Percentiles rank a stretch among this genome's conserved stretches.
phyloP scores from a whole-genome alignment of 1,284 basidiomycete genomes.

The Ustilago bromivora region DNA sequence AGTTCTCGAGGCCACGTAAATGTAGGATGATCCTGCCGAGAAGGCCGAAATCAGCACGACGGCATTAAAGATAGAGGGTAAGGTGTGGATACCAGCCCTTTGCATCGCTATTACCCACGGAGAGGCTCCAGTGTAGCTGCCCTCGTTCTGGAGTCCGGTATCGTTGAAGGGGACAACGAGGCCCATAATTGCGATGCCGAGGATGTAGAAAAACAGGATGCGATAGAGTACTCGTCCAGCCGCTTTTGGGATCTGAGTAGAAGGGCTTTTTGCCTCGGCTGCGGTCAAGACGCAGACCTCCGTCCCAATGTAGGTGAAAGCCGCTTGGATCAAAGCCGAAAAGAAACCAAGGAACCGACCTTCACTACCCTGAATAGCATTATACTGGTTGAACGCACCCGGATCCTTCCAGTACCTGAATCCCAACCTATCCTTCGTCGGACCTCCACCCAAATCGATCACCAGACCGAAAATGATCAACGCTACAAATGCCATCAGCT shows the following conservation, averaged over 20 bases:
- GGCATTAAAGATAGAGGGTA: constrained; percentile 78
- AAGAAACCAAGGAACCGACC: constrained; percentile 73
- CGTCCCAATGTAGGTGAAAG: constrained; percentile 84
- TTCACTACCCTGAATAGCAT: constrained; percentile 73
- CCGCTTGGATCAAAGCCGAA: constrained; percentile 71
- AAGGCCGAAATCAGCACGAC: constrained; percentile 81
- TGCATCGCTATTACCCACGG: constrained; percentile 71
- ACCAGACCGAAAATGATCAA: constrained; percentile 75
- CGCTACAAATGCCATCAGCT: constrained; percentile 74
- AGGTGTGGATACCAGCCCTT: constrained; percentile 70
- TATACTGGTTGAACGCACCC: constrained; percentile 71
- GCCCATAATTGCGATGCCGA: constrained; percentile 71
- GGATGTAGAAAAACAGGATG: constrained; percentile 71
- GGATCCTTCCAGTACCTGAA: constrained; percentile 69
- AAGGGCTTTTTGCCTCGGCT: constrained; percentile 73
- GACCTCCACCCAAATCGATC: constrained; percentile 69
- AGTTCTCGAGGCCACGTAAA: constrained; percentile 84
- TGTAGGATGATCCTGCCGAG: constrained; percentile 84
- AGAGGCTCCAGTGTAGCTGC: constrained; percentile 44
- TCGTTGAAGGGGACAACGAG: constrained; percentile 60
- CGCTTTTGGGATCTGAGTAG: constrained; percentile 63
- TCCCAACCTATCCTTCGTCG: constrained; percentile 52
- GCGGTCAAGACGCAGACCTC: constrained; percentile 89
- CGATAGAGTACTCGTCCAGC: constrained; percentile 59
- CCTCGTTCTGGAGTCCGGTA: constrained; percentile 34